Conservation (phyloP, 305 asterid genomes). For the Rubia peregrina region DNA sequence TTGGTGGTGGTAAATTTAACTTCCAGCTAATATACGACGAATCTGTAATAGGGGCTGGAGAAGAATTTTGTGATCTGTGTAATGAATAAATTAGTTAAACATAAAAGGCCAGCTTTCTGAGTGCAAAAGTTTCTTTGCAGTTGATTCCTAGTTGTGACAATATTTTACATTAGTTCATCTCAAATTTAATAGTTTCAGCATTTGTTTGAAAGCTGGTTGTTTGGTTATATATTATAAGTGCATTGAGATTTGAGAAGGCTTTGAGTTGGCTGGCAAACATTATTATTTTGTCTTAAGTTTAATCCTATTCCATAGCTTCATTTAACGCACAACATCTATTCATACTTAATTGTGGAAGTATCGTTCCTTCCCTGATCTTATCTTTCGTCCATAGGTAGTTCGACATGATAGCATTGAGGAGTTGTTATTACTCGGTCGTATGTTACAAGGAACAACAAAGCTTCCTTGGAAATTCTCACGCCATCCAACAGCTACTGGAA, state of each 20-base stretch:
- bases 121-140: not conserved
- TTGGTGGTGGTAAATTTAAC: not conserved
- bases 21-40: not conserved
- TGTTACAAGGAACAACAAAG: constrained; percentile 94
- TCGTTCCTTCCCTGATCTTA: not conserved
- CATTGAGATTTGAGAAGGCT: not conserved
- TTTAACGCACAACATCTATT: not conserved
- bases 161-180: not conserved
- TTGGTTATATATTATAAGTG: not conserved
- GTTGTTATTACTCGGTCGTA: constrained; percentile 90
- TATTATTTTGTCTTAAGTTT: not conserved
- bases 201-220: not conserved
- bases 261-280: not conserved
- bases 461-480: constrained; percentile 81
- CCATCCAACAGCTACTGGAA: constrained; percentile 96
- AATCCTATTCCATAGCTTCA: not conserved
- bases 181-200: not conserved
- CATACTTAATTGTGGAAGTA: not conserved
- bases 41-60: not conserved
- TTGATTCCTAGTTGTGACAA: not conserved
- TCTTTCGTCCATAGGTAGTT: constrained; percentile 55
- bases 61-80: not conserved
- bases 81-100: not conserved
- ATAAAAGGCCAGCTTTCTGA: not conserved
- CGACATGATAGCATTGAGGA: constrained; percentile 91